Percentiles rank a stretch among this genome's conserved stretches.
Evolutionary conservation across 129 eudicot genomes (phyloP).

Genomic region (Pseudognaphalium luteoalbum): DNA sequence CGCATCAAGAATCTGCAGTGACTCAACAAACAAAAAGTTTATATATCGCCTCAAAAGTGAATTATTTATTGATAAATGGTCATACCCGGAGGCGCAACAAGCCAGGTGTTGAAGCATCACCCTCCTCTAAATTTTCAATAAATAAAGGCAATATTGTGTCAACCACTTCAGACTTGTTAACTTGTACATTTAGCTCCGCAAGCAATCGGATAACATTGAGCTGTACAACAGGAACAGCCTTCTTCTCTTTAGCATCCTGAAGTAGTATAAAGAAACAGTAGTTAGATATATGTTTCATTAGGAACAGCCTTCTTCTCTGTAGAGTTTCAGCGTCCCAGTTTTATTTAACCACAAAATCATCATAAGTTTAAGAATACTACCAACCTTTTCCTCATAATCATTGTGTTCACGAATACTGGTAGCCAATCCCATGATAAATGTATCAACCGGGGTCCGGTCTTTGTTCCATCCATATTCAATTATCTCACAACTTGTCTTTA

Average conservation of each 20-base stretch:
- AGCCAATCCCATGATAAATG: conserved; percentile 89
- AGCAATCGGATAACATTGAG: conserved; percentile 79
- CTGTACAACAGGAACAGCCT: conserved; percentile 62
- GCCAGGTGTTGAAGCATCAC: conserved; percentile 95
- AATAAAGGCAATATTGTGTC: conserved; percentile 85
- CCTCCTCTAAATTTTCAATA: conserved; percentile 93
- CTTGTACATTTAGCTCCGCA: conserved; percentile 74
- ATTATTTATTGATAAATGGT: not conserved
- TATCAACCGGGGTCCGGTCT: conserved; percentile 94
- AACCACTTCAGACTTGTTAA: conserved; percentile 86
- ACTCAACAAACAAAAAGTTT: conserved; percentile 43
- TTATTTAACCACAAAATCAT: not conserved
- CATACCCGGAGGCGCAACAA: conserved; percentile 83
- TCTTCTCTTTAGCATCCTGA: conserved; percentile 75
- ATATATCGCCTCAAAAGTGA: conserved; percentile 19
- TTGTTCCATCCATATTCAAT: conserved; percentile 85
- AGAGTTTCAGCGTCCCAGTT: not conserved
- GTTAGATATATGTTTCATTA: conserved; percentile 9
- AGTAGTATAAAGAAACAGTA: conserved; percentile 12
- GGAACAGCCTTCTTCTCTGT: not conserved
- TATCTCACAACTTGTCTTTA: conserved; percentile 87
- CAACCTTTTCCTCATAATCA: conserved; percentile 93
- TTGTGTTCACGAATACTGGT: conserved; percentile 78
- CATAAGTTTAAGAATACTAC: conserved; percentile 27
- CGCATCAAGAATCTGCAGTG: conserved; percentile 97